phyloP scores from a whole-genome alignment of 768 basidiomycete species.

The Albatrellus ellisii region DNA sequence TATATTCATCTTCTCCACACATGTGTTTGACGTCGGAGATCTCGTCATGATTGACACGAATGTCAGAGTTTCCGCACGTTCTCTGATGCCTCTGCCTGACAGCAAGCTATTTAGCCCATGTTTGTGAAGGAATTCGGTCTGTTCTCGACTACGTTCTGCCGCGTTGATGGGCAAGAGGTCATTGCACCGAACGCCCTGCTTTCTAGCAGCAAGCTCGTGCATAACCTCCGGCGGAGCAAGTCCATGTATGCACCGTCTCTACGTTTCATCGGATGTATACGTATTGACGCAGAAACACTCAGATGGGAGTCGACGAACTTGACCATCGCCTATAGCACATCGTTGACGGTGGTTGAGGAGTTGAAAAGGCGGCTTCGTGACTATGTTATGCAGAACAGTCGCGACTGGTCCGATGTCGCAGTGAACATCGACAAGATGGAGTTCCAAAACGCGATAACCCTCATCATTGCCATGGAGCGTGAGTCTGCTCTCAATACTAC shows the following conservation, averaged over 20 bases:
- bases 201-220: conserved; percentile 58
- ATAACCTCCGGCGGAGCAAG: conserved; percentile 62
- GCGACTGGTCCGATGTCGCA: conserved; percentile 56
- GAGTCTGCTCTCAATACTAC: conserved; percentile 18
- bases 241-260: conserved; percentile 41
- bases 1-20: conserved; percentile 77
- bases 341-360: conserved; percentile 57
- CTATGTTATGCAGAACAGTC: conserved; percentile 48
- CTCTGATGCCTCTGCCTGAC: not conserved
- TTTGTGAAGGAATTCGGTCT: conserved; percentile 69
- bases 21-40: conserved; percentile 79
- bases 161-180: conserved; percentile 74
- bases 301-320: conserved; percentile 61
- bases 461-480: conserved; percentile 65
- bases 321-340: conserved; percentile 54
- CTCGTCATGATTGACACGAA: conserved; percentile 72
- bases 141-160: conserved; percentile 65
- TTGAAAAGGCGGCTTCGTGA: conserved; percentile 42
- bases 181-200: conserved; percentile 68
- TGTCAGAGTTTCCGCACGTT: conserved; percentile 19
- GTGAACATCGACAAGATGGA: conserved; percentile 75
- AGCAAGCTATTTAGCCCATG: conserved; percentile 20
- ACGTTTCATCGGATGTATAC: not conserved
- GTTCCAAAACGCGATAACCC: conserved; percentile 55
- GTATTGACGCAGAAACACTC: not conserved